A percentile compares a stretch with the other conserved stretches of the same genome.
phyloP scores from a whole-genome alignment of 2,329 filamentous ascomycete species.

The Sphaerostilbella broomeana region DNA sequence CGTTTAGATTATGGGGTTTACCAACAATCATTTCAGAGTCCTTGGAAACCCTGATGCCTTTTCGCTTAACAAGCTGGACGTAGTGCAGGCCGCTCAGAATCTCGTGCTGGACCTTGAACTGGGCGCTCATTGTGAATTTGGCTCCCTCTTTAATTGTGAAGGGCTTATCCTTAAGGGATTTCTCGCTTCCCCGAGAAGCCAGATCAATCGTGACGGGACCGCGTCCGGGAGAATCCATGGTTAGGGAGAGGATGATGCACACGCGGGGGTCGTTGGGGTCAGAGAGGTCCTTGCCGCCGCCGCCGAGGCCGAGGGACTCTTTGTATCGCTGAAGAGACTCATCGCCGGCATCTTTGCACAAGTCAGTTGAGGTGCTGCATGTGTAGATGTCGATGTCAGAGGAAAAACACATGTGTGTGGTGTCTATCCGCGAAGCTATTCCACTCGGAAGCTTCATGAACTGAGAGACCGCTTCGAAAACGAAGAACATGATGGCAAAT shows the following conservation, averaged over 20 bases:
- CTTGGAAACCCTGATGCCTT: conserved; percentile 82
- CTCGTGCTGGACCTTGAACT: conserved; percentile 94
- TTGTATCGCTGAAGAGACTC: conserved; percentile 98
- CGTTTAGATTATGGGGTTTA: conserved; percentile 17
- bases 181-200: conserved; percentile 63
- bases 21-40: conserved; percentile 96
- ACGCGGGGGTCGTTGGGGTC: conserved; percentile 78
- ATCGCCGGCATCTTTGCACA: conserved; percentile 60
- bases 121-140: conserved; percentile 88
- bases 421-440: too few species aligned
- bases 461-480: neutral
- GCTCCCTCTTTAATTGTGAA: conserved; percentile 97
- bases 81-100: conserved; percentile 94
- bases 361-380: too few species aligned
- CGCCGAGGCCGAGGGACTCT: conserved; percentile 81
- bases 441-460: neutral
- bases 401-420: too few species aligned
- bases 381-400: too few species aligned
- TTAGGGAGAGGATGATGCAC: conserved; percentile 88
- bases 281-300: conserved; percentile 64
- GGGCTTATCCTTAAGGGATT: conserved; percentile 77
- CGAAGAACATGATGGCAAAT: neutral
- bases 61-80: conserved; percentile 86
- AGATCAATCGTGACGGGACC: conserved; percentile 85
- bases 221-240: conserved; percentile 79